Evolutionary conservation across 305 asterid genomes (phyloP), one percentile per base, ranked within the genome.

Genomic region (Fraxinus greggii): DNA sequence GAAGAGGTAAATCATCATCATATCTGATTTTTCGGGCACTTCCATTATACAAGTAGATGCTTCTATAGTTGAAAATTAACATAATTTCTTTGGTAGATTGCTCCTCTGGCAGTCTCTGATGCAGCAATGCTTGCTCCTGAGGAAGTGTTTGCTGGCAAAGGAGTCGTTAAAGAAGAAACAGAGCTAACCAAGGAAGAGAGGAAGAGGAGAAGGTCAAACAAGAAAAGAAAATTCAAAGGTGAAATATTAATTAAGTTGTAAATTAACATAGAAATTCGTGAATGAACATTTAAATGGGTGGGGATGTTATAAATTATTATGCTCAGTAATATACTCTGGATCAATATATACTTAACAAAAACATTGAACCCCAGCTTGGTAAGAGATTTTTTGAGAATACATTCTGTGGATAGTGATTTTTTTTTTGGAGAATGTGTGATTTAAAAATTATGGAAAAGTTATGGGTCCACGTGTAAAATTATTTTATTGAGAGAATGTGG

Each of bases 111-210:
- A 3, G 98, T 94, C 83, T 96, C 99, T 65, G 98, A 96, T 85
- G 98, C 98, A 29, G 95, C 98, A 86, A 94, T 96, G 98, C 94
- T 94, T 61, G 99, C 99, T 85, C 99, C 99, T n/a, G 98, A 96
- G 87, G 99, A 96, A 91, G 91, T 96, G 28, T 96, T 94, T 83
- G 51, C 91, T 78, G 95, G 98, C 69, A 96, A 92, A 89, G 98
- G 98, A 83, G 92, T 92, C 87, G 76, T 96, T 74, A 96, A 96
- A 88, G 98, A 94, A 83, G 98, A 96, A 86, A 86, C 89, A 33
- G 99, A 96, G 91, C 91, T 93, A 80, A 89, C 97, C 33, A 90
- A 96, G 87, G 89, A 79, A 2, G 98, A 94, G 23, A 91, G 95
- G 90, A 91, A 92, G 88, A 92, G 95, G 89, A 93, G 97, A 89